Evolutionary conservation across 2,329 filamentous ascomycete genomes (phyloP).

Genomic region (Chrysoporthe deuterocubensis): DNA sequence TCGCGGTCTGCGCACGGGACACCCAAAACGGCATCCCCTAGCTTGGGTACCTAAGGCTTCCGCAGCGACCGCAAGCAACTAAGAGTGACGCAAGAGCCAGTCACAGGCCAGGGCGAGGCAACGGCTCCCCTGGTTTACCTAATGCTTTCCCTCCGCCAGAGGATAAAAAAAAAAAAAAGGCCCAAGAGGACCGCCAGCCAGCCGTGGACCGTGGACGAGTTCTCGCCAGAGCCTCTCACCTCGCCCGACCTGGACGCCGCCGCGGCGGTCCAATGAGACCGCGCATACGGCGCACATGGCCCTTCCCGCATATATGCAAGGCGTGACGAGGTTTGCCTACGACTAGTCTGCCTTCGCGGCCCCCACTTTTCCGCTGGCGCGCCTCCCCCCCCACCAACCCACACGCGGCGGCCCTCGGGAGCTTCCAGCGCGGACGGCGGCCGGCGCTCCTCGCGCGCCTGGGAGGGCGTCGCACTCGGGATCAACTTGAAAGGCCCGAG

Average conservation of each 20-base stretch:
- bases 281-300: constrained; percentile 19
- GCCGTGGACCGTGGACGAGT: no score
- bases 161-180: no score
- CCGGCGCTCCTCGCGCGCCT: not conserved
- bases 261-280: constrained; percentile 9
- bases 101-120: constrained; percentile 9
- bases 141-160: no score
- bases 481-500: no score
- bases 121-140: not conserved
- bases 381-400: not conserved
- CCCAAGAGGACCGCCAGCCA: no score
- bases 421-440: no score
- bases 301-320: constrained; percentile 1
- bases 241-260: not conserved
- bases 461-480: no score
- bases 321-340: not conserved
- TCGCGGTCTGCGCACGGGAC: constrained; percentile 9
- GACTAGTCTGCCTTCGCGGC: not conserved
- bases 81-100: constrained; percentile 1
- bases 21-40: constrained; percentile 17
- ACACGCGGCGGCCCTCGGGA: no score
- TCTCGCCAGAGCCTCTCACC: not conserved
- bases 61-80: not conserved
- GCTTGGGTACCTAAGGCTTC: not conserved
- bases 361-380: not conserved